Conservation (phyloP, 2,329 filamentous ascomycete species). For the Phialemoniopsis sp. region DNA sequence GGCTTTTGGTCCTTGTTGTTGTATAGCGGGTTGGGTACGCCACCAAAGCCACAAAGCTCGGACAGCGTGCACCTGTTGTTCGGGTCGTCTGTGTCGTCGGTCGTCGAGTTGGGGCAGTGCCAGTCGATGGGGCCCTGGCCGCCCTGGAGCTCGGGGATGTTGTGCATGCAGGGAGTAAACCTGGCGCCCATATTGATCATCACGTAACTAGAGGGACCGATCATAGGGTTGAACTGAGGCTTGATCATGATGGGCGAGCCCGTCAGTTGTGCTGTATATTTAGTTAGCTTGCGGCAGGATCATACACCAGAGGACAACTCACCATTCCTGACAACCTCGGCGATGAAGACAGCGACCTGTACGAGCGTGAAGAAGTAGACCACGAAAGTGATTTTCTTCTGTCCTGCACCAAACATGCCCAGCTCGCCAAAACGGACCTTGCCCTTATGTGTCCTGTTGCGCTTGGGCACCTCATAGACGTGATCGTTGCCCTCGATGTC, state of each 20-base stretch:
- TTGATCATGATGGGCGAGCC: slow-evolving; percentile 74
- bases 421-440: slow-evolving; percentile 54
- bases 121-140: slow-evolving; percentile 48
- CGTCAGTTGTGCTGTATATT: slow-evolving; percentile 37
- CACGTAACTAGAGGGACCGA: slow-evolving; percentile 84
- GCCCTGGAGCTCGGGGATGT: slow-evolving; percentile 61
- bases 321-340: slow-evolving; percentile 82
- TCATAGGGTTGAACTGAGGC: slow-evolving; percentile 93
- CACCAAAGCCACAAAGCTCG: slow-evolving; percentile 78
- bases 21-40: slow-evolving; percentile 64
- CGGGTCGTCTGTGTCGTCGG: slow-evolving; percentile 39
- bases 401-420: slow-evolving; percentile 53
- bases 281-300: background rate
- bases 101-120: slow-evolving; percentile 79
- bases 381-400: slow-evolving; percentile 67
- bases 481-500: slow-evolving; percentile 48
- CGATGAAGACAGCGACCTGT: slow-evolving; percentile 84
- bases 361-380: slow-evolving; percentile 74
- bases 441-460: slow-evolving; percentile 30
- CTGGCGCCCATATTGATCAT: slow-evolving; percentile 96
- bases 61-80: slow-evolving; percentile 67
- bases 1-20: slow-evolving; percentile 46
- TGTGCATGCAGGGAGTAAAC: slow-evolving; percentile 93
- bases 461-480: slow-evolving; percentile 52
- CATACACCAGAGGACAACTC: slow-evolving; percentile 25